A percentile compares a stretch with the other conserved stretches of the same genome.
Conservation (phyloP, 306 rosid species). For the Corylus heterophylla region DNA sequence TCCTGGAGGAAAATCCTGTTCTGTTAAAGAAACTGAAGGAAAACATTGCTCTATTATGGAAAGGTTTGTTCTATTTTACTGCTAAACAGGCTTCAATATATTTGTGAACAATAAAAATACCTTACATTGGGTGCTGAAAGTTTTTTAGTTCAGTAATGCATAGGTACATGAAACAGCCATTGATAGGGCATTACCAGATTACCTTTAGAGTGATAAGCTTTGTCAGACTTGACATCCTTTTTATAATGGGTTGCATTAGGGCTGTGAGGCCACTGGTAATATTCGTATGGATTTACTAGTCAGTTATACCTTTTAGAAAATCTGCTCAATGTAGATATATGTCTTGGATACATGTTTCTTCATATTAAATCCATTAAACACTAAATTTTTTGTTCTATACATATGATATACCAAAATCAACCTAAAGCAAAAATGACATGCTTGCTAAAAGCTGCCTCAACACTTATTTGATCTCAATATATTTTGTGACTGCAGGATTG, state of each 20-base stretch:
- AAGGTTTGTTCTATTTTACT: conserved; percentile 58
- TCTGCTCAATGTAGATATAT: not conserved
- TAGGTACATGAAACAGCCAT: not conserved
- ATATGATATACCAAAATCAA: not conserved
- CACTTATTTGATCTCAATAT: conserved; percentile 17
- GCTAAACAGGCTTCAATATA: not conserved
- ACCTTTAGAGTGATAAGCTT: not conserved
- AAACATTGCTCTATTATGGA: conserved; percentile 59
- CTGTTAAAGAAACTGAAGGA: conserved; percentile 68
- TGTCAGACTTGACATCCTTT: not conserved
- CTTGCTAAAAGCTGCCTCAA: not conserved
- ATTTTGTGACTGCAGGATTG: conserved; percentile 62
- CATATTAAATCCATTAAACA: not conserved
- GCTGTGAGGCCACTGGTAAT: not conserved
- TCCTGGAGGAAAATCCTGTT: conserved; percentile 80
- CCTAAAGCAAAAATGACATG: not conserved
- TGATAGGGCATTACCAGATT: not conserved
- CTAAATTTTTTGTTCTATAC: not conserved
- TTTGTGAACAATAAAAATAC: not conserved
- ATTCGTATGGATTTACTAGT: not conserved
- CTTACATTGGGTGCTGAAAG: not conserved
- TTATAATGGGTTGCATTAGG: not conserved
- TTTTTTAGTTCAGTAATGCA: not conserved
- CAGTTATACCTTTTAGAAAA: not conserved
- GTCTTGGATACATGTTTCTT: not conserved